A percentile compares a stretch with the other conserved stretches of the same genome.
Evolutionary conservation across 2,329 filamentous ascomycete genomes (phyloP).

Genomic region (Colletotrichum brevisporum): DNA sequence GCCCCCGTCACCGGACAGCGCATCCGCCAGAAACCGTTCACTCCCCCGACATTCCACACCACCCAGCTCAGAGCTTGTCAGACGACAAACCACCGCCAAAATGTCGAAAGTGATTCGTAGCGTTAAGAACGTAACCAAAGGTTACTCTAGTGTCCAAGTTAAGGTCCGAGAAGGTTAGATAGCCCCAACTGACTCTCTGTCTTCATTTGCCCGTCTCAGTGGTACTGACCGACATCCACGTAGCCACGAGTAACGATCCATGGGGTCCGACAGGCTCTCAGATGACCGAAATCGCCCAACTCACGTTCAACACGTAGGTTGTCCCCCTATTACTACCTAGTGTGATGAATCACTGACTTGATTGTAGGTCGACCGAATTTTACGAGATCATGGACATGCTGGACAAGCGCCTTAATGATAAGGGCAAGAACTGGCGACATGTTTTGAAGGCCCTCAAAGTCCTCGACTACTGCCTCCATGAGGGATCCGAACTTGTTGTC

Average conservation of each 20-base stretch:
- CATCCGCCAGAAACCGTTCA: no score
- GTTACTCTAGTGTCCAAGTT: slow-evolving; percentile 95
- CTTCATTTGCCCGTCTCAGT: no score
- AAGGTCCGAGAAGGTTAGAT: slow-evolving; percentile 95
- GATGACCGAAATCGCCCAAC: slow-evolving; percentile 98
- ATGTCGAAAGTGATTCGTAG: slow-evolving; percentile 99
- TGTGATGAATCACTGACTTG: background rate
- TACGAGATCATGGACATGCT: slow-evolving; percentile 99
- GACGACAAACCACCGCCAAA: slow-evolving; percentile 46
- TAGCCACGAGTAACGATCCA: slow-evolving; percentile 98
- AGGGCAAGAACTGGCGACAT: slow-evolving; percentile 99
- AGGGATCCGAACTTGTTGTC: slow-evolving; percentile 95
- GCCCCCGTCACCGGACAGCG: no score
- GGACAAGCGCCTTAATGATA: slow-evolving; percentile 98
- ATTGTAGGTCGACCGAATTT: slow-evolving; percentile 88
- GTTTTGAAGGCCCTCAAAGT: slow-evolving; percentile 98
- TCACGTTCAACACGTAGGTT: slow-evolving; percentile 96
- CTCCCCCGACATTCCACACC: background rate
- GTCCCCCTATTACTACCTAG: slow-evolving; percentile 1
- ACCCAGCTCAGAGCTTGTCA: background rate
- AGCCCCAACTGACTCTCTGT: background rate
- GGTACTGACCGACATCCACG: slow-evolving; percentile 48
- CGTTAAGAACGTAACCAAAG: slow-evolving; percentile 99
- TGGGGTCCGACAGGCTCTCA: slow-evolving; percentile 98
- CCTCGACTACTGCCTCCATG: slow-evolving; percentile 96